These are phyloP conservation scores for Fusarium irregulare DNA, from an alignment of 2,329 filamentous ascomycete genomes.

Conservation along the genomic window DNA sequence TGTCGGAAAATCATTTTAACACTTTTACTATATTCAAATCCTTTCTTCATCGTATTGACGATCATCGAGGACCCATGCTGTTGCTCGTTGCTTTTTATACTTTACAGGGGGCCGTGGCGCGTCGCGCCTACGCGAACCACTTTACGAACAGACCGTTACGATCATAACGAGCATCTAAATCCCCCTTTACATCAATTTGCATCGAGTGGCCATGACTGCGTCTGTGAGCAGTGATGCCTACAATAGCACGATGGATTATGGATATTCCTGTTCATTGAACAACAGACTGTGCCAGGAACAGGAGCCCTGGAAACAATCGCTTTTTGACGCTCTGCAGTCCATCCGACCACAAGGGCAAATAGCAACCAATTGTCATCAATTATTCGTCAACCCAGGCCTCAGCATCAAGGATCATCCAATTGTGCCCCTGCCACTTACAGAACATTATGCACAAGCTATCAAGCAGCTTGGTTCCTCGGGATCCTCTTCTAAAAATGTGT, in stretches of 20 bases:
- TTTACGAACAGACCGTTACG: not conserved
- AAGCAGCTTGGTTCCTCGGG: not conserved
- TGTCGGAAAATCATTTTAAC: too few relatives aligned
- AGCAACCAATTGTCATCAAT: conserved; percentile 16
- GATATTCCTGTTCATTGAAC: not conserved
- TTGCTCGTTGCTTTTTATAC: not conserved
- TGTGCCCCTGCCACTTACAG: conserved; percentile 25
- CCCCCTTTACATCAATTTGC: not conserved
- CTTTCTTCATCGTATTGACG: not conserved
- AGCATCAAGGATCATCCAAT: conserved; percentile 4
- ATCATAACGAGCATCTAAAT: not conserved
- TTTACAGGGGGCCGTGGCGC: not conserved
- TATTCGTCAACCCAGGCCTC: conserved; percentile 29
- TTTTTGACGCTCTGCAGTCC: conserved; percentile 7
- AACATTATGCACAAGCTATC: conserved; percentile 9
- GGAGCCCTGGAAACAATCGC: conserved; percentile 8
- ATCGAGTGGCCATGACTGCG: not conserved
- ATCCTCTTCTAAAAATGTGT: conserved; percentile 5
- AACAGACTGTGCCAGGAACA: not conserved
- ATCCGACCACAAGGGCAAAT: conserved; percentile 12
- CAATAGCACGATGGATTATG: not conserved
- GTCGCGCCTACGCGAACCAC: not conserved
- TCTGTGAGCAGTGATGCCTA: not conserved
- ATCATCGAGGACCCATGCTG: not conserved
- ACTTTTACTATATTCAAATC: not conserved